These are phyloP conservation scores for Nakazawaea siamensis DNA, from an alignment of 805 yeast genomes.

Conservation along the genomic window DNA sequence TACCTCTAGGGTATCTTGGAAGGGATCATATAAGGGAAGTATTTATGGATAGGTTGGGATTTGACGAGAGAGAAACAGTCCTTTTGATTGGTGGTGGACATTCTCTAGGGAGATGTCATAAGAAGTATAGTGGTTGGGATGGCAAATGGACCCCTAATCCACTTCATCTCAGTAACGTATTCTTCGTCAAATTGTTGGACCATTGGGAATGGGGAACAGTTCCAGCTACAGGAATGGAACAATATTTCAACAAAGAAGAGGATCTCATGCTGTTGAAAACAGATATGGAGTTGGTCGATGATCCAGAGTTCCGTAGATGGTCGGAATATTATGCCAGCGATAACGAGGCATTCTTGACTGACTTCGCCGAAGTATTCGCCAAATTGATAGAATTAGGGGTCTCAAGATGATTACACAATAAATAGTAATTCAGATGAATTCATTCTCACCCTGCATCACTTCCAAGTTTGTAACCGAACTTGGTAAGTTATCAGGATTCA, in stretches of 20 bases:
- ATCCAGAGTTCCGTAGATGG: slow-evolving; percentile 49
- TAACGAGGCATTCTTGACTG: slow-evolving; percentile 49
- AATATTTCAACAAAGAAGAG: slow-evolving; percentile 28
- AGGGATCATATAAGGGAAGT: slow-evolving; percentile 56
- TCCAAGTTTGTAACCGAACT: slow-evolving; percentile 47
- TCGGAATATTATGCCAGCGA: slow-evolving; percentile 64
- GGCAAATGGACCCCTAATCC: slow-evolving; percentile 40
- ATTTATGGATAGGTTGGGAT: slow-evolving; percentile 53
- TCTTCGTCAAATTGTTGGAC: slow-evolving; percentile 36
- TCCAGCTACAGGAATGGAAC: slow-evolving; percentile 32
- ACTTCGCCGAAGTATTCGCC: slow-evolving; percentile 59
- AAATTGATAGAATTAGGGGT: slow-evolving; percentile 47
- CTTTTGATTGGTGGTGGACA: slow-evolving; percentile 74
- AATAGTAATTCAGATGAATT: slow-evolving; percentile 16
- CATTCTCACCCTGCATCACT: slow-evolving; percentile 40
- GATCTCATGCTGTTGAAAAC: slow-evolving; percentile 80
- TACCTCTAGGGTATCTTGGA: slow-evolving; percentile 67
- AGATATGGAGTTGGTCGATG: slow-evolving; percentile 63
- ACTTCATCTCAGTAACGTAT: slow-evolving; percentile 31
- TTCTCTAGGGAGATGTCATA: slow-evolving; percentile 69
- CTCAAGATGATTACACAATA: slow-evolving; percentile 13
- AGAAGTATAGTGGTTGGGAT: slow-evolving; percentile 38
- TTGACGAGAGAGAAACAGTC: slow-evolving; percentile 65
- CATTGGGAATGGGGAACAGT: slow-evolving; percentile 37
- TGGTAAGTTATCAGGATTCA: slow-evolving; percentile 49